These are phyloP conservation scores for Moesziomyces antarcticus DNA, from an alignment of 1,284 basidiomycete genomes.

Conservation along the genomic window DNA sequence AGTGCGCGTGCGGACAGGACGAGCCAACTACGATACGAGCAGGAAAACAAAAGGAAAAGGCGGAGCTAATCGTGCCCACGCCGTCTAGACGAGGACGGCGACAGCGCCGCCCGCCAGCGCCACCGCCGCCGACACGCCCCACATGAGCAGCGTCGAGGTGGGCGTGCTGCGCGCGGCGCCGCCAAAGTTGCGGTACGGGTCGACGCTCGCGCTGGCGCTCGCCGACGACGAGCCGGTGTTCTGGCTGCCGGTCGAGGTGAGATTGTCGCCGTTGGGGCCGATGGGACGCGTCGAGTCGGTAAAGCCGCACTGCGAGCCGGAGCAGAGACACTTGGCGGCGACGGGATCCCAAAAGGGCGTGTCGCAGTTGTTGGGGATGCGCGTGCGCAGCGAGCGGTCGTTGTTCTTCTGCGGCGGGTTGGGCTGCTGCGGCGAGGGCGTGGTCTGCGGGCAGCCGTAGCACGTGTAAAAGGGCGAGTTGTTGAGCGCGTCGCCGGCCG, in stretches of 20 bases:
- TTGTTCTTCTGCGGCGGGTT: slow-evolving; percentile 63
- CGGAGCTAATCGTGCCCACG: not conserved
- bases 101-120: slow-evolving; percentile 23
- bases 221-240: slow-evolving; percentile 20
- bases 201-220: slow-evolving; percentile 23
- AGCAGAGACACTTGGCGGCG: slow-evolving; percentile 58
- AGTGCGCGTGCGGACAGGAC: not conserved
- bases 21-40: not conserved
- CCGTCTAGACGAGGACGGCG: slow-evolving; percentile 21
- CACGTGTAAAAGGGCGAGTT: slow-evolving; percentile 63
- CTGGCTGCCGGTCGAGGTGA: slow-evolving; percentile 31
- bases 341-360: slow-evolving; percentile 64
- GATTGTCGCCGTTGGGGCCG: slow-evolving; percentile 54
- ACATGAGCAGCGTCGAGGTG: slow-evolving; percentile 12
- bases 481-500: slow-evolving; percentile 56
- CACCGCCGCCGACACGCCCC: slow-evolving; percentile 18
- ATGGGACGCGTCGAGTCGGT: slow-evolving; percentile 57
- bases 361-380: slow-evolving; percentile 55
- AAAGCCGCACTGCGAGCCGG: slow-evolving; percentile 44
- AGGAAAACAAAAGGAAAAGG: not conserved
- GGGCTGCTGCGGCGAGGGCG: slow-evolving; percentile 57
- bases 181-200: slow-evolving; percentile 38
- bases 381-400: slow-evolving; percentile 52
- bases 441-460: slow-evolving; percentile 60
- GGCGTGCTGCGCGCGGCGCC: slow-evolving; percentile 11